These are phyloP conservation scores for Pestalotiopsis sp. DNA, from an alignment of 2,329 filamentous ascomycete species.

Conservation along the genomic window DNA sequence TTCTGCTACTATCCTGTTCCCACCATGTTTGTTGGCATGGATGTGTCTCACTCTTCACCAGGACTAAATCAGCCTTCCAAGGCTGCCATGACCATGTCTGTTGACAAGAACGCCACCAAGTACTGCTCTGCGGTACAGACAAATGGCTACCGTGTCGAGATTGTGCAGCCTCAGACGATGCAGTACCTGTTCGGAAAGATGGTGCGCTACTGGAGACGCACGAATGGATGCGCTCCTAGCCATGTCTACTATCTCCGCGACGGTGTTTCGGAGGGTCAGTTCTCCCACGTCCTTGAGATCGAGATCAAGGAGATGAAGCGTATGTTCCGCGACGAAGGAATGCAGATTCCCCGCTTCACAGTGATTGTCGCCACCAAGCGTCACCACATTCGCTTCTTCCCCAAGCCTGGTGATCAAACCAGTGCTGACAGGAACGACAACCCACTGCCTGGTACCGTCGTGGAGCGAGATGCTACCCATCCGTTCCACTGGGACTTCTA, in stretches of 20 bases:
- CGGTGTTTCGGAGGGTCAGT: slow-evolving; percentile 88
- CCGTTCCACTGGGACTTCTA: slow-evolving; percentile 91
- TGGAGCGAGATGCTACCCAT: slow-evolving; percentile 89
- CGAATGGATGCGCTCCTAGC: slow-evolving; percentile 60
- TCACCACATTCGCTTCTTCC: slow-evolving; percentile 93
- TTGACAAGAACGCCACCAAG: slow-evolving; percentile 70
- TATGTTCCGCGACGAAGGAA: slow-evolving; percentile 47
- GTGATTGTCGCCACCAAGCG: slow-evolving; percentile 91
- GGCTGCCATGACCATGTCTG: slow-evolving; percentile 84
- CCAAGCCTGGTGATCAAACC: slow-evolving; percentile 51
- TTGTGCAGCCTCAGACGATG: slow-evolving; percentile 71
- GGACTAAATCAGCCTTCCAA: slow-evolving; percentile 72
- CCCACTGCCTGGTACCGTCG: slow-evolving; percentile 80
- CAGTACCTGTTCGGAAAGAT: slow-evolving; percentile 67
- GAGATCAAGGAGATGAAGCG: slow-evolving; percentile 75
- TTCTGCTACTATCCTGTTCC: slow-evolving; percentile 48
- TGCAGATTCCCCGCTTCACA: slow-evolving; percentile 66
- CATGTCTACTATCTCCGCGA: slow-evolving; percentile 92
- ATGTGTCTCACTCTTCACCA: slow-evolving; percentile 83
- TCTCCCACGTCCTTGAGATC: slow-evolving; percentile 74
- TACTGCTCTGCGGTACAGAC: slow-evolving; percentile 82
- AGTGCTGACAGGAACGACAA: slow-evolving; percentile 77
- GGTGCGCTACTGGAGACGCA: slow-evolving; percentile 64
- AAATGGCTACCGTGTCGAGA: slow-evolving; percentile 82
- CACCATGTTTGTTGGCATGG: slow-evolving; percentile 87